Evolutionary conservation across 2,329 filamentous ascomycete genomes (phyloP).

Genomic region (Penicillium occitanis): DNA sequence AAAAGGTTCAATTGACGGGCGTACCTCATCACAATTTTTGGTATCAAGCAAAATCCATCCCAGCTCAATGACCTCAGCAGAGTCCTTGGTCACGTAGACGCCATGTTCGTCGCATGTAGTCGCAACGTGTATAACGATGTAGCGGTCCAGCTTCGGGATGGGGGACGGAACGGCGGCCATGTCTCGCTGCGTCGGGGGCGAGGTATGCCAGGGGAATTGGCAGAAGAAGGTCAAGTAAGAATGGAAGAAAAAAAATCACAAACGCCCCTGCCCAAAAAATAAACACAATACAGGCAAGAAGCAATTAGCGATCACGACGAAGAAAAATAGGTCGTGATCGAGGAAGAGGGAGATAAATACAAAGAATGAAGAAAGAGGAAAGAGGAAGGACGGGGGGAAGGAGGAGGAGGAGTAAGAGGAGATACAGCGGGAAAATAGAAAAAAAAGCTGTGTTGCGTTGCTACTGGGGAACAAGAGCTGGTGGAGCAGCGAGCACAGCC

Average conservation of each 20-base stretch:
- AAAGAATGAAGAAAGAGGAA: slow-evolving; percentile 21
- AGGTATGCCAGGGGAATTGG: slow-evolving; percentile 20
- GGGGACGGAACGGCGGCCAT: slow-evolving; percentile 50
- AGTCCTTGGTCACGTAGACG: slow-evolving; percentile 99
- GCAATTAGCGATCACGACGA: slow-evolving; percentile 22
- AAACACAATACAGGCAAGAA: slow-evolving; percentile 17
- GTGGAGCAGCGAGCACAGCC: slow-evolving; percentile 31
- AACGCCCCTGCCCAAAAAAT: slow-evolving; percentile 21
- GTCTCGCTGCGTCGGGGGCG: slow-evolving; percentile 25
- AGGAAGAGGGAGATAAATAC: slow-evolving; percentile 16
- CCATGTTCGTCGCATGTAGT: slow-evolving; percentile 99
- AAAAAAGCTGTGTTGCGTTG: slow-evolving; percentile 24
- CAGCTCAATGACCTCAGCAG: slow-evolving; percentile 97
- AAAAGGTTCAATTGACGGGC: slow-evolving; percentile 29
- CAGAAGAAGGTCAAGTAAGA: slow-evolving; percentile 20
- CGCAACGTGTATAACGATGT: slow-evolving; percentile 96
- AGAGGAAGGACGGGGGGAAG: slow-evolving; percentile 15
- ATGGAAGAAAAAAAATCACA: slow-evolving; percentile 16
- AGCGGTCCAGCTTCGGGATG: slow-evolving; percentile 83
- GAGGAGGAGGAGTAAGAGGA: slow-evolving; percentile 20
- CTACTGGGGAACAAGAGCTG: slow-evolving; percentile 25
- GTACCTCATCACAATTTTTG: slow-evolving; percentile 88
- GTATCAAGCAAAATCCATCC: slow-evolving; percentile 96
- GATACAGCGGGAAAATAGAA: slow-evolving; percentile 25
- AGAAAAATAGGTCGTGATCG: slow-evolving; percentile 21